Percentiles rank a stretch among this genome's conserved stretches.
Evolutionary conservation across 2,329 filamentous ascomycete genomes (phyloP).

Genomic region (Cytospora piceicola): DNA sequence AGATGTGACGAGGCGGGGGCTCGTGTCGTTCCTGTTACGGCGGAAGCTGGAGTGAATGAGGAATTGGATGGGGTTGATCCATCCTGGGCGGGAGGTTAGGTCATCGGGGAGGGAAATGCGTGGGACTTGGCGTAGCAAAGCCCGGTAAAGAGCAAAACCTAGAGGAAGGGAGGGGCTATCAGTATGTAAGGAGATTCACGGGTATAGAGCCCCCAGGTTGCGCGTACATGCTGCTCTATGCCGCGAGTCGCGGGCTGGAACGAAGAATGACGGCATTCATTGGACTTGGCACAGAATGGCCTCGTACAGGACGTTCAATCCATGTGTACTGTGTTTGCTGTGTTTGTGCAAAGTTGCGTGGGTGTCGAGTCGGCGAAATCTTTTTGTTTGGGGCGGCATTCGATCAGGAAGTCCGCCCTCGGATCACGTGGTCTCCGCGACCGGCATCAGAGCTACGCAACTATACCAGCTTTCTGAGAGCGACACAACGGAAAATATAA

Average conservation of each 20-base stretch:
- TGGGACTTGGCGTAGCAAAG: conserved; percentile 64
- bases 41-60: conserved; percentile 66
- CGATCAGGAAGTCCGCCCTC: not conserved
- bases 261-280: conserved; percentile 46
- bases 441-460: conserved; percentile 7
- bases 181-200: conserved; percentile 4
- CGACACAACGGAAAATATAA: not conserved
- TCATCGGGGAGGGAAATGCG: conserved; percentile 57
- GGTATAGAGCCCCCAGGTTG: not conserved
- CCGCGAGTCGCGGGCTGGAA: conserved; percentile 55
- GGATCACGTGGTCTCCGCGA: conserved; percentile 16
- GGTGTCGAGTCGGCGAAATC: conserved; percentile 9
- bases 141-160: conserved; percentile 74
- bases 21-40: conserved; percentile 61
- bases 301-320: conserved; percentile 21
- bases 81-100: conserved; percentile 40
- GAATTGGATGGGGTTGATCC: conserved; percentile 55
- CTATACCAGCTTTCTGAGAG: not conserved
- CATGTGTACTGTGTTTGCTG: conserved; percentile 4
- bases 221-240: conserved; percentile 56
- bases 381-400: conserved; percentile 5
- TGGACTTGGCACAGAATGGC: conserved; percentile 18
- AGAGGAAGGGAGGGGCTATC: conserved; percentile 3
- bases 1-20: conserved; percentile 61
- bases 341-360: conserved; percentile 2